Percentiles rank a stretch among this genome's conserved stretches.
These are phyloP conservation scores for Jacaranda mimosifolia DNA, from an alignment of 257 asterid species.

Conservation along the genomic window DNA sequence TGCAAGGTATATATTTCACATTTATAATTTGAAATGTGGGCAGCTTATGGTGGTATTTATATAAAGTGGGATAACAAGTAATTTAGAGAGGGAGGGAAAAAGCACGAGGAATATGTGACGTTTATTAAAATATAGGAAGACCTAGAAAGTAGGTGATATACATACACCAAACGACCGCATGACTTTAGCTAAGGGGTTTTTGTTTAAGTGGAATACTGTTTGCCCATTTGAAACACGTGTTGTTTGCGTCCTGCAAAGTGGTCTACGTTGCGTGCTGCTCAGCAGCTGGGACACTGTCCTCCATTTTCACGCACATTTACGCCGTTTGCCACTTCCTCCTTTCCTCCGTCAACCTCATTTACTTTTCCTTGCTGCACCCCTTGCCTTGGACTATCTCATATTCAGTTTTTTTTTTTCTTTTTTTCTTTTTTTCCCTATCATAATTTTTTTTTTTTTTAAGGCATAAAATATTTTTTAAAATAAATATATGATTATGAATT, in stretches of 20 bases:
- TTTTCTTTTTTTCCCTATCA: too few species aligned
- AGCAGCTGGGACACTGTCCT: background rate
- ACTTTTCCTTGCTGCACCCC: too few species aligned
- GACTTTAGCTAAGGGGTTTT: background rate
- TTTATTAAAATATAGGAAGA: constrained; percentile 3
- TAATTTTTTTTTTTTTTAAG: too few species aligned
- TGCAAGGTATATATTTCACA: constrained; percentile 25
- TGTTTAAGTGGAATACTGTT: background rate
- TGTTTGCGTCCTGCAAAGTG: constrained; percentile 35
- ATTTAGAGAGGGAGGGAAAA: background rate
- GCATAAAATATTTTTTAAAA: too few species aligned
- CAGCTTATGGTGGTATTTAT: constrained; percentile 28
- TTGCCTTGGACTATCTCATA: too few species aligned
- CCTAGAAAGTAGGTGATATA: constrained; percentile 2
- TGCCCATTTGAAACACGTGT: constrained; percentile 60
- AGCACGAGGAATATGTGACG: constrained; percentile 75
- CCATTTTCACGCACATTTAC: constrained; percentile 31
- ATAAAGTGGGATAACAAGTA: constrained; percentile 5
- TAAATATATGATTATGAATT: too few species aligned
- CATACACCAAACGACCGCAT: constrained; percentile 11
- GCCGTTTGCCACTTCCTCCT: background rate
- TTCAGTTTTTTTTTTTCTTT: too few species aligned
- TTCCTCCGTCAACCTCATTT: background rate
- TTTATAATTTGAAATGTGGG: constrained; percentile 17
- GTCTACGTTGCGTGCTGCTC: constrained; percentile 39